These are phyloP conservation scores for Akanthomyces lecanii DNA, from an alignment of 2,329 filamentous ascomycete species.

Conservation along the genomic window DNA sequence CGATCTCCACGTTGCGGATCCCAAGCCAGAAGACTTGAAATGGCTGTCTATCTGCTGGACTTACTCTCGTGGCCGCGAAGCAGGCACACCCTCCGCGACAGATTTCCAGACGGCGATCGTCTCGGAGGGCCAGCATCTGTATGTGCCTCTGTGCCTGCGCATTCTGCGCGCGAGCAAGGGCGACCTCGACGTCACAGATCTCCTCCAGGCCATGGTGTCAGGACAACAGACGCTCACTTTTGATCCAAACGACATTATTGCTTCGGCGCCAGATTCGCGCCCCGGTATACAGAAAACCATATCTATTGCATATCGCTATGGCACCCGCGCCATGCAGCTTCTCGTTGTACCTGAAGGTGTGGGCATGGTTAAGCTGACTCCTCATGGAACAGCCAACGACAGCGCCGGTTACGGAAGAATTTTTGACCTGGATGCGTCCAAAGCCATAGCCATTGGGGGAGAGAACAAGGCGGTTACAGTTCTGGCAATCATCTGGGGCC, in stretches of 20 bases:
- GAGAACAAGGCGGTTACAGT: not conserved
- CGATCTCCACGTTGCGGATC: not conserved
- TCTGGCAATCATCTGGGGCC: not conserved
- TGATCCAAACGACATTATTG: not conserved
- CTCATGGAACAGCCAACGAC: not conserved
- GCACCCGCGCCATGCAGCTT: not conserved
- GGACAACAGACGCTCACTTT: not conserved
- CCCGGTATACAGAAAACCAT: not conserved
- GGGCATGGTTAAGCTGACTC: not conserved
- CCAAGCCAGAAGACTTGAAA: not conserved
- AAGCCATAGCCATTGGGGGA: not conserved
- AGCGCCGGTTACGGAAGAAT: not conserved
- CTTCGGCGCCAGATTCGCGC: not conserved
- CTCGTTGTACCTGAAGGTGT: not conserved
- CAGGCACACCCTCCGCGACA: not conserved
- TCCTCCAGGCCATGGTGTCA: not conserved
- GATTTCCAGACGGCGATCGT: not conserved
- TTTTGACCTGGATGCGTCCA: not conserved
- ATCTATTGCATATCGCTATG: not conserved
- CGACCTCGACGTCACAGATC: not conserved
- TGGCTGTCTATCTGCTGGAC: not conserved
- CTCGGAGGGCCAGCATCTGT: not conserved
- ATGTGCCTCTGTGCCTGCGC: not conserved
- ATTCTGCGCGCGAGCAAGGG: not conserved
- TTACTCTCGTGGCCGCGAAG: not conserved